Conservation (phyloP, 2,329 filamentous ascomycete species). For the Fusarium foetens region DNA sequence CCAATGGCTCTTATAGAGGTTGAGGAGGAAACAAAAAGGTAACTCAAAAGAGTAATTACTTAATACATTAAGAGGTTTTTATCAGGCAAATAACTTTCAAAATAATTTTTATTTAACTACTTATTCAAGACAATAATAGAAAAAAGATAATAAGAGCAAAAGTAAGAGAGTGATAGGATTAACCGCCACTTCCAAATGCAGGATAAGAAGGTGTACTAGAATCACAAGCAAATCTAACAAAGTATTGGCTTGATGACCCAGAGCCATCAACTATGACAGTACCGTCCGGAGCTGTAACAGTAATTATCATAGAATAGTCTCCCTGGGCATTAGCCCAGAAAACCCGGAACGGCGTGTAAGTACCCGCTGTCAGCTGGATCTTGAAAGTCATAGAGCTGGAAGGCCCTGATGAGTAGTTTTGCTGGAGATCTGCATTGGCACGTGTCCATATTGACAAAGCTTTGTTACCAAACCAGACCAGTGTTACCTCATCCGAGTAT, state of each 20-base stretch:
- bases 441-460: background rate
- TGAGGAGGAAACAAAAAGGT: too few species aligned
- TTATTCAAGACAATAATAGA: accelerated
- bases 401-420: background rate
- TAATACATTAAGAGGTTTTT: background rate
- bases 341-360: background rate
- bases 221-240: conserved; percentile 3
- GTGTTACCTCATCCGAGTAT: background rate
- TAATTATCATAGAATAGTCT: background rate
- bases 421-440: background rate
- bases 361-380: background rate
- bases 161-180: accelerated
- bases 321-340: conserved; percentile 3
- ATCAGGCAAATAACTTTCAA: background rate
- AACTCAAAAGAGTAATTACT: too few species aligned
- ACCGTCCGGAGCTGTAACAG: conserved; percentile 1
- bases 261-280: background rate
- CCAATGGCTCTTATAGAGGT: background rate
- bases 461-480: background rate
- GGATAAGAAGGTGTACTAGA: background rate
- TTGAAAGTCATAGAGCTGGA: background rate
- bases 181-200: background rate
- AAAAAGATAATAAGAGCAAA: background rate
- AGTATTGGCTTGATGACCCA: background rate
- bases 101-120: too few species aligned